Conservation (phyloP, 176 grass and related monocot genomes). For the Cenchrus purpureus region DNA sequence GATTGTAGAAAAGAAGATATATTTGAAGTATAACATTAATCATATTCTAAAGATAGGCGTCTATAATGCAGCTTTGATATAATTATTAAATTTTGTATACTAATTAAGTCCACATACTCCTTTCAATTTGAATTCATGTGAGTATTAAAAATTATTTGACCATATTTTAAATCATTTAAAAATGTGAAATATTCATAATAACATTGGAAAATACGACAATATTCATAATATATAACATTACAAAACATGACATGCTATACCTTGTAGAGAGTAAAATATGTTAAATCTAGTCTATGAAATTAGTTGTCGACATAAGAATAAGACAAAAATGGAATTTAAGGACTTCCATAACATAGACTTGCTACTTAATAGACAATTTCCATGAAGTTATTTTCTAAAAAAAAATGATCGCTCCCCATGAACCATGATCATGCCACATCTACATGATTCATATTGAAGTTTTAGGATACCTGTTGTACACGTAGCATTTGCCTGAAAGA, state of each 20-base stretch:
- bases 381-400: background rate
- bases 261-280: too few relatives aligned
- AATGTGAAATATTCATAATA: background rate
- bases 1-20: background rate
- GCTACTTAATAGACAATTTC: background rate
- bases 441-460: too few relatives aligned
- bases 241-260: too few relatives aligned
- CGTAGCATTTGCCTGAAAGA: background rate
- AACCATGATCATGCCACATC: background rate
- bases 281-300: background rate
- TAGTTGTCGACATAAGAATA: background rate
- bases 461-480: background rate
- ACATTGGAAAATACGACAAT: too few relatives aligned
- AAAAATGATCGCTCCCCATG: too few relatives aligned
- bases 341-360: too few relatives aligned
- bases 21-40: background rate
- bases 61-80: background rate
- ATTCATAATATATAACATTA: too few relatives aligned
- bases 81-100: too few relatives aligned
- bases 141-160: background rate
- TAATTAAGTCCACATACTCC: background rate
- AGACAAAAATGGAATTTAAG: background rate
- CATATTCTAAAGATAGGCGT: background rate
- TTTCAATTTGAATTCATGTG: background rate
- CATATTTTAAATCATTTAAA: background rate